These are phyloP conservation scores for Erythrophleum fordii DNA, from an alignment of 306 rosid genomes.

Conservation along the genomic window DNA sequence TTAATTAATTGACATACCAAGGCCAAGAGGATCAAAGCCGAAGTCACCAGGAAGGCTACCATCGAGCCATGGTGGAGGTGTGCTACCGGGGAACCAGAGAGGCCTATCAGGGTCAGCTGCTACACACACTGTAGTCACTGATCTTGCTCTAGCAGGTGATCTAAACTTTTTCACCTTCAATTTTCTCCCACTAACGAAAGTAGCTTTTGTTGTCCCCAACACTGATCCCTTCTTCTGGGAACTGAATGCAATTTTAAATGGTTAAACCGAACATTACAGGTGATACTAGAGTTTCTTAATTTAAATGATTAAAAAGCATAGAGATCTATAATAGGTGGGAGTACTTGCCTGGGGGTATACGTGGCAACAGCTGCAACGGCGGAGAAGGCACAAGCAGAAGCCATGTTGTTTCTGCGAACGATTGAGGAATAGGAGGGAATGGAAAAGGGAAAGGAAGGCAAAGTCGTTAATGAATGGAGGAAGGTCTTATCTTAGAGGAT, in stretches of 20 bases:
- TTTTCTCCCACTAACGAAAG: conserved; percentile 56
- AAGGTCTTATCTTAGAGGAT: conserved; percentile 60
- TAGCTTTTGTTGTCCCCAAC: conserved; percentile 49
- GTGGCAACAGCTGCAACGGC: conserved; percentile 54
- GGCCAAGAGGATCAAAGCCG: conserved; percentile 77
- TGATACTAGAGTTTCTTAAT: no score
- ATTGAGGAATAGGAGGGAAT: no score
- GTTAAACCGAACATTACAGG: no score
- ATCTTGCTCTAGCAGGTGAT: conserved; percentile 20
- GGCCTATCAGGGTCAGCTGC: conserved; percentile 70
- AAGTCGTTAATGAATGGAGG: conserved; percentile 36
- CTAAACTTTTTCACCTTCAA: conserved; percentile 47
- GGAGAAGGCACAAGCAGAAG: conserved; percentile 68
- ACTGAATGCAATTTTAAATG: conserved; percentile 39
- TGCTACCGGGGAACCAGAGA: conserved; percentile 74
- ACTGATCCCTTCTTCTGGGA: conserved; percentile 51
- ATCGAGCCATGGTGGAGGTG: conserved; percentile 75
- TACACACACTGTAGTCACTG: conserved; percentile 43
- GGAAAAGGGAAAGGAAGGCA: background rate
- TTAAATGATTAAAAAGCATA: no score
- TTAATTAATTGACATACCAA: conserved; percentile 58
- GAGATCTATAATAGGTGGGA: background rate
- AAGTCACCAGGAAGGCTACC: conserved; percentile 81
- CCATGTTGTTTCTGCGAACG: conserved; percentile 51
- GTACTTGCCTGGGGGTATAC: conserved; percentile 56